Evolutionary conservation across 148 eudicot species (phyloP), one percentile per base, ranked within the genome.

Genomic region (Vaccinium macrocarpon): DNA sequence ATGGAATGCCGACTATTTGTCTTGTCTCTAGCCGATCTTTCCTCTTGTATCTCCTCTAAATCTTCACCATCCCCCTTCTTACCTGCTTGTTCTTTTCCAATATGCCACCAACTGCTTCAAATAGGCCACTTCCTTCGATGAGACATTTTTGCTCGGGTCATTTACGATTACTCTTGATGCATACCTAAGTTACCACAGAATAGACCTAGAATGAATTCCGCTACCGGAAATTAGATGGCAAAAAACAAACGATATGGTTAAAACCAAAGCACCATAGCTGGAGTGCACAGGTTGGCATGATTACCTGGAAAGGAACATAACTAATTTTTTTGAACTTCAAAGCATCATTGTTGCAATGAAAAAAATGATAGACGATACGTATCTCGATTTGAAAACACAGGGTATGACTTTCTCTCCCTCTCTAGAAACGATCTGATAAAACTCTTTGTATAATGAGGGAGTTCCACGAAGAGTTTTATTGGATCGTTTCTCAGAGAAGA

Each of bases 31-130:
- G 88, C 74, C 48, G 91, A 72, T 23, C 94, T 87, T 85, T 97
- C 96, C 14, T 97, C 99, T 91, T 93, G 99, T 80, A 97, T 93
- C 87, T 97, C 99, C 86, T 95, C 98, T 6, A 95, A 90, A 57
- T 95, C 98, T 52, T 95, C 98, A 27, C 95, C 98, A 0, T 95
- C 99, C 19, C 95, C 98, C 83, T 89, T 94, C 87, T 90, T 91
- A 79, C 99, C 99, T 3, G 99, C 98, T 81, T 94, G 98, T 86
- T 94, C 98, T 86, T 93, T 97, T 32, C 98, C 98, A 97, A 88
- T 95, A 89, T 32, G 91, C 89, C 19, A 95, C 96, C 73, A 92
- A 79, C 88, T 92, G 95, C 86, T 92, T 97, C 87, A 97, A 79
- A 42, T 95, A 96, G 71, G 96, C 98, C 29, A 97, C 98, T 91